Evolutionary conservation across 1,284 basidiomycete species (phyloP), one percentile per base, ranked within the genome.

Genomic region (Cutaneotrichosporon dermatis): DNA sequence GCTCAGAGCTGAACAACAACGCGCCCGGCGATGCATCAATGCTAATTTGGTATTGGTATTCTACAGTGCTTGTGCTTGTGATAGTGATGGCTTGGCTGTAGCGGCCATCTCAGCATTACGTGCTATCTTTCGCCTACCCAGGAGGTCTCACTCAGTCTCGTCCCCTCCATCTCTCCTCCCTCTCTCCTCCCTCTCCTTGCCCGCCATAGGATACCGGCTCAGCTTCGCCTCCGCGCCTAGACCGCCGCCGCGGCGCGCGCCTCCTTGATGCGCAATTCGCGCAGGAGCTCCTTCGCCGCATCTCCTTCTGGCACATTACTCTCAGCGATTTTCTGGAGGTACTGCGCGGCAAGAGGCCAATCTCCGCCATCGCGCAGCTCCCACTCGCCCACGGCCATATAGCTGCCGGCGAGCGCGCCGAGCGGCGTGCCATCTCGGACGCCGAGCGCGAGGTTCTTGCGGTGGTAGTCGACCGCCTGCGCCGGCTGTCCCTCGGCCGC

Each of bases 351-450:
- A 49, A 79, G 58, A 3, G 69, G 69, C 69, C 64, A 69, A 62
- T 78, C 75, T 4, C 72, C 71, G 6, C 49, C 48, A 12, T 84
- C 86, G 51, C 84, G 79, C 58, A 82, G 82, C 66, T 92, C 85
- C 71, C 87, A 86, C 60, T 88, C 85, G 7, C 91, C 90, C 36
- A 93, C 86, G 65, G 86, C 86, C 45, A 95, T 74, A 66, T 85
- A 84, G n/a, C 88, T 91, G 71, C 85, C 86, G 25, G 89, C 85
- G 72, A 87, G 88, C 66, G 90, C 88, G 62, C 83, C 82, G 1
- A 85, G 83, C 39, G 85, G 85, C 59, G 59, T 61, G 76, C 82
- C 82, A 70, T 80, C 80, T 51, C 83, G 80, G 75, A 84, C 83
- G 69, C 86, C 88, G n/a, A 90, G 82, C 63, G 90, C 86, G 13